phyloP scores from a whole-genome alignment of 441 rosid genomes.

The Manihot esculenta region DNA sequence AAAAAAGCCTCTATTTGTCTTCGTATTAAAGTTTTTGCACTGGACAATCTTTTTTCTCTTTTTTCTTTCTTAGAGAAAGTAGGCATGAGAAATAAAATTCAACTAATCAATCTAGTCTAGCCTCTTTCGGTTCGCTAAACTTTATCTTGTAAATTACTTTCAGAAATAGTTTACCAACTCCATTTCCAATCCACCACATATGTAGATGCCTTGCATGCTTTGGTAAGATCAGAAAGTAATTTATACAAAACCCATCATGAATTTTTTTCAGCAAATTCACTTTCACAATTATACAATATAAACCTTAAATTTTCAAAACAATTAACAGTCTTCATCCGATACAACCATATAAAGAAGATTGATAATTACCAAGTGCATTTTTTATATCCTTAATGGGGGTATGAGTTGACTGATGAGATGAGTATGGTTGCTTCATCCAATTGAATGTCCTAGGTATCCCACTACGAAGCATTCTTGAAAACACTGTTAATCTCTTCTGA shows the following conservation, averaged over 20 bases:
- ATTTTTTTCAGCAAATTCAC: conserved; percentile 9
- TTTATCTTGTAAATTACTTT: neutral
- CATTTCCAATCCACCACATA: neutral
- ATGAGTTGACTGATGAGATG: conserved; percentile 40
- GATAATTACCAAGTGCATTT: conserved; percentile 41
- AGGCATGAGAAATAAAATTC: neutral
- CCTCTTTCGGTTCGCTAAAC: neutral
- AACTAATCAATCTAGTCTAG: neutral
- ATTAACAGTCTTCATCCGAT: neutral
- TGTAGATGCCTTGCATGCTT: neutral
- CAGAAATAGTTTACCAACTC: neutral
- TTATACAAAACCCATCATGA: neutral
- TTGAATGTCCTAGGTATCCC: conserved; percentile 72
- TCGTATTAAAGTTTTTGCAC: neutral
- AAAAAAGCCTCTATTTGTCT: neutral
- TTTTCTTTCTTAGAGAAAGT: neutral
- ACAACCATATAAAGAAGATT: conserved; percentile 17
- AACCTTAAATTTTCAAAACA: conserved; percentile 10
- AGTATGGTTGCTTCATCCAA: conserved; percentile 56
- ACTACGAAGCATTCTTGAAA: conserved; percentile 85
- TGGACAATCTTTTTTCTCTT: neutral
- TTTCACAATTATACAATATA: neutral
- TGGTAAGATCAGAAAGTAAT: neutral
- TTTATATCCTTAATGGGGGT: conserved; percentile 45
- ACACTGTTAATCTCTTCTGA: conserved; percentile 56